phyloP scores from a whole-genome alignment of 1,284 basidiomycete species.

The Microbotryum intermedium region DNA sequence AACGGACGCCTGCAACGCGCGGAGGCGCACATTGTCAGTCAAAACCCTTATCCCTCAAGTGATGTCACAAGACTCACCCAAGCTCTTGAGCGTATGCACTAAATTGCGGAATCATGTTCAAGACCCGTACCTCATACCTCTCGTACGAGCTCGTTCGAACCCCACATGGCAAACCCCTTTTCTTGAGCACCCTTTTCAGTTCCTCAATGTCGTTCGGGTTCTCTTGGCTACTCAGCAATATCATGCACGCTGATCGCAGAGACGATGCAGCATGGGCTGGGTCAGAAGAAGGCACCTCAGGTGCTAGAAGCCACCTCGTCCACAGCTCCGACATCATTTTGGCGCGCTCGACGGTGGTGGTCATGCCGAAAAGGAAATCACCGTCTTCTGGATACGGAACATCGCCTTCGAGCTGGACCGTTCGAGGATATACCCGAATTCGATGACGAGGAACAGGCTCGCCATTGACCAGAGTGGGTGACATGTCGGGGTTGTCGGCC shows the following conservation, averaged over 20 bases:
- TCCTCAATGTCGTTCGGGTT: slow-evolving; percentile 8
- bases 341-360: slow-evolving; percentile 24
- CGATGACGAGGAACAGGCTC: slow-evolving; percentile 8
- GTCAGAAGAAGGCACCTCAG: not conserved
- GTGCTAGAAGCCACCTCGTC: slow-evolving; percentile 17
- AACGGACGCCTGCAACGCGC: slow-evolving; percentile 1
- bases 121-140: slow-evolving; percentile 29
- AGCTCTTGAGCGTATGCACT: slow-evolving; percentile 15
- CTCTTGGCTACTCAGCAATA: slow-evolving; percentile 19
- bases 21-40: not conserved
- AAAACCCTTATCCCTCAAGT: not conserved
- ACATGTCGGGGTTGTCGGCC: not conserved
- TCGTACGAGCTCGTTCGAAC: slow-evolving; percentile 14
- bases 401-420: not conserved
- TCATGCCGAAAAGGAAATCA: slow-evolving; percentile 23
- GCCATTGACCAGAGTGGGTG: not conserved
- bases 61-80: slow-evolving; percentile 5
- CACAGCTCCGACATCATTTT: slow-evolving; percentile 24
- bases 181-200: slow-evolving; percentile 6
- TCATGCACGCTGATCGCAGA: slow-evolving; percentile 12
- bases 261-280: too few species aligned
- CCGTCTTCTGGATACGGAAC: slow-evolving; percentile 3
- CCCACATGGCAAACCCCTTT: slow-evolving; percentile 11
- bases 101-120: slow-evolving; percentile 21
- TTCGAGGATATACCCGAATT: slow-evolving; percentile 10